Percentiles rank a stretch among this genome's conserved stretches.
These are phyloP conservation scores for Fusarium robinianum DNA, from an alignment of 2,329 filamentous ascomycete genomes.

Conservation along the genomic window DNA sequence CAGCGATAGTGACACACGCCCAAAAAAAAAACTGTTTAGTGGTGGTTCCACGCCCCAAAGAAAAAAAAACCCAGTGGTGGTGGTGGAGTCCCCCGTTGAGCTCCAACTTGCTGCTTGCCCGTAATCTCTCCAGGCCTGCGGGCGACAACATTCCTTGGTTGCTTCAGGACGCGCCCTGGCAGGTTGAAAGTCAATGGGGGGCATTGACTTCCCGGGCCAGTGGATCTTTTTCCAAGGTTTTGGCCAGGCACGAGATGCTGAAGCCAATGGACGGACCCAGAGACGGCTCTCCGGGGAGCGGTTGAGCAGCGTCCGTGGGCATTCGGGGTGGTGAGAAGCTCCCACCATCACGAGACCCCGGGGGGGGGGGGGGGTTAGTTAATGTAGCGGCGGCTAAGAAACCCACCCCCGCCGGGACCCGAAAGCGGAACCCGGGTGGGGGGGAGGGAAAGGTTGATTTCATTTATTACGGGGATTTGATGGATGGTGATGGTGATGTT, in stretches of 20 bases:
- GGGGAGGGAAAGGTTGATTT: constrained; percentile 11
- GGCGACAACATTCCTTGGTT: too few relatives aligned
- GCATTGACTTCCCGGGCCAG: too few relatives aligned
- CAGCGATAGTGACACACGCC: background rate
- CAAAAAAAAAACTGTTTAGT: background rate
- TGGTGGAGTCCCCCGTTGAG: constrained; percentile 11
- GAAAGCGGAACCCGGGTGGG: too few relatives aligned
- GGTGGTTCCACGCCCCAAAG: constrained; percentile 30
- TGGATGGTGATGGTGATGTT: background rate
- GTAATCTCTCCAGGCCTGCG: background rate
- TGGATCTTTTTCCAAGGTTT: too few relatives aligned
- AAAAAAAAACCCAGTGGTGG: constrained; percentile 25
- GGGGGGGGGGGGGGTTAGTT: too few relatives aligned
- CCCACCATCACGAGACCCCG: too few relatives aligned
- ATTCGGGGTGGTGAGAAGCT: too few relatives aligned
- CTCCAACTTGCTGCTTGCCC: background rate
- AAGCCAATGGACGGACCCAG: constrained; percentile 18
- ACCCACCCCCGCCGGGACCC: too few relatives aligned
- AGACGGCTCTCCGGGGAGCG: constrained; percentile 10
- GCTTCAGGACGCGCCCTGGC: background rate
- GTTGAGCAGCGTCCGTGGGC: too few relatives aligned
- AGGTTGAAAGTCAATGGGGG: too few relatives aligned
- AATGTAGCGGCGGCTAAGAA: too few relatives aligned
- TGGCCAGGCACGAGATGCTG: constrained; percentile 8
- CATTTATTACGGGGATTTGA: constrained; percentile 6